Conservation (phyloP, 345 rosid species). For the Cochlearia excelsa region DNA sequence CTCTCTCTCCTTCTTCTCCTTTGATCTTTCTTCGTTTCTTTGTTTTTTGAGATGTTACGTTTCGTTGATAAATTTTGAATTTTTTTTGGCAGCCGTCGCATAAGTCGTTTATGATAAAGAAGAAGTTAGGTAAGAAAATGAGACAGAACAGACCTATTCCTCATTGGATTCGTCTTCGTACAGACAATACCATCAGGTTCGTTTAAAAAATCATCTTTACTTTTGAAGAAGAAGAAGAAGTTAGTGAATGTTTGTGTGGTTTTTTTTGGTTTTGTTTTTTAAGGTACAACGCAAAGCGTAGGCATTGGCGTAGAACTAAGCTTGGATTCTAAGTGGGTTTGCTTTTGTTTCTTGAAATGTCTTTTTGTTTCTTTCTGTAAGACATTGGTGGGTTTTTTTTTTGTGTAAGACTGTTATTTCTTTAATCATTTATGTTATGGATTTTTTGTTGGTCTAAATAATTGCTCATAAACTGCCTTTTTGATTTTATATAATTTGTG, state of each 20-base stretch:
- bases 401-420: no score
- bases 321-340: conserved; percentile 37
- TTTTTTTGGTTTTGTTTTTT: neutral
- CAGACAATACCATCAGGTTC: conserved; percentile 37
- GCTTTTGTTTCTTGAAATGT: neutral
- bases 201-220: conserved; percentile 25
- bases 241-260: no score
- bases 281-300: conserved; percentile 67
- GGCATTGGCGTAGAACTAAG: conserved; percentile 72
- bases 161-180: no score
- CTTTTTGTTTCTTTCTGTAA: no score
- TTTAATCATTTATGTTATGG: no score
- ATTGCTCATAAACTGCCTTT: no score
- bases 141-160: no score
- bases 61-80: neutral
- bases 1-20: neutral
- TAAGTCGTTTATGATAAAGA: conserved; percentile 54
- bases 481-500: no score
- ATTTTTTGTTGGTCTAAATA: no score
- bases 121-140: no score
- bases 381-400: no score
- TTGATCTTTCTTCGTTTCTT: no score
- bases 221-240: neutral
- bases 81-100: conserved; percentile 67
- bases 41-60: neutral